Conservation (phyloP, 2,329 filamentous ascomycete genomes). For the Pseudocercospora musae region DNA sequence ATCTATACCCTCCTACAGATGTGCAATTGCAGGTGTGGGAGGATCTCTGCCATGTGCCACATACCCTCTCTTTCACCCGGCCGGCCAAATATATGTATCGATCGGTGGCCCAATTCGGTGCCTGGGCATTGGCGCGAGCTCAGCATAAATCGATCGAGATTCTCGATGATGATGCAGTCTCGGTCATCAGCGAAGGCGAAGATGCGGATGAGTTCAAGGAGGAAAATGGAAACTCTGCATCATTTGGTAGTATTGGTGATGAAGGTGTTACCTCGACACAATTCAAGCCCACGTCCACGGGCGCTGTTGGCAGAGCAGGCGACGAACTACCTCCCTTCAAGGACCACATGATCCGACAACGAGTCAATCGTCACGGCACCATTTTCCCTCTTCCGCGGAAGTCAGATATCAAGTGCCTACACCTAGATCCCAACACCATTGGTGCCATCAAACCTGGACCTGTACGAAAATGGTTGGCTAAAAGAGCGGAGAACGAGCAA, state of each 20-base stretch:
- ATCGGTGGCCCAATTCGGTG: slow-evolving; percentile 86
- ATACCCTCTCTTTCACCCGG: slow-evolving; percentile 91
- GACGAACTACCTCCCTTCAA: slow-evolving; percentile 77
- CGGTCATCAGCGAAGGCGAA: slow-evolving; percentile 63
- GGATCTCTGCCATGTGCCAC: slow-evolving; percentile 85
- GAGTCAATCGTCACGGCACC: slow-evolving; percentile 73
- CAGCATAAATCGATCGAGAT: slow-evolving; percentile 80
- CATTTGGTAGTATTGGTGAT: slow-evolving; percentile 20
- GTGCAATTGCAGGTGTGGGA: slow-evolving; percentile 97
- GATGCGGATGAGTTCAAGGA: slow-evolving; percentile 24
- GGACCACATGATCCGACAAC: slow-evolving; percentile 87
- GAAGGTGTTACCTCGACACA: slow-evolving; percentile 27
- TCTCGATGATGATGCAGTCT: slow-evolving; percentile 71
- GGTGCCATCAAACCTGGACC: slow-evolving; percentile 78
- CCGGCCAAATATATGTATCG: slow-evolving; percentile 96
- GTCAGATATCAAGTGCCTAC: slow-evolving; percentile 63
- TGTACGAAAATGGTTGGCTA: slow-evolving; percentile 76
- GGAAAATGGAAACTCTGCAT: slow-evolving; percentile 14
- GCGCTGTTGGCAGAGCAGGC: slow-evolving; percentile 76
- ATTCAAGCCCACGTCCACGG: slow-evolving; percentile 20
- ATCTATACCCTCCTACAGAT: slow-evolving; percentile 75
- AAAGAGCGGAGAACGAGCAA: slow-evolving; percentile 68
- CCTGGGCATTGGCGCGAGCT: slow-evolving; percentile 81
- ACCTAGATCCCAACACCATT: slow-evolving; percentile 62
- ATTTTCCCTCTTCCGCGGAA: slow-evolving; percentile 66